Conservation (phyloP, 2,329 filamentous ascomycete species). For the Neofusicoccum laricinum region DNA sequence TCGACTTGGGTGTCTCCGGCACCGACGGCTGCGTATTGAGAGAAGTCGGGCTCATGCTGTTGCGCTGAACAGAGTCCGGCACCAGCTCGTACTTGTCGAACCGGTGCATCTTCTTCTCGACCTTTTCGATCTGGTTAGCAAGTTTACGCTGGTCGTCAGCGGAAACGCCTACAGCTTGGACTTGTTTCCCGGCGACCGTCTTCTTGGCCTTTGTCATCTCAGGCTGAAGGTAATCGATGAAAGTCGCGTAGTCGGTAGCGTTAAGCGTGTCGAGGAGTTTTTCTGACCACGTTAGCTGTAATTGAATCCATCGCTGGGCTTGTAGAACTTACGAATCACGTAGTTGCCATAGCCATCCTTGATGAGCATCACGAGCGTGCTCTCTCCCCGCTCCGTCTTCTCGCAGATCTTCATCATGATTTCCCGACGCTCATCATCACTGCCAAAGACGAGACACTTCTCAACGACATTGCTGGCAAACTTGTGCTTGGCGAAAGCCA, state of each 20-base stretch:
- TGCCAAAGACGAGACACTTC: slow-evolving; percentile 76
- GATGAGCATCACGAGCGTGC: slow-evolving; percentile 73
- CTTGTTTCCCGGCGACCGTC: slow-evolving; percentile 43
- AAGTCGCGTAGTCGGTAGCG: slow-evolving; percentile 39
- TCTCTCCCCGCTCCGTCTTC: slow-evolving; percentile 62
- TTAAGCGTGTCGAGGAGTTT: slow-evolving; percentile 63
- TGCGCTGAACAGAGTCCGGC: slow-evolving; percentile 26
- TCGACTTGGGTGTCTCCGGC: slow-evolving; percentile 11
- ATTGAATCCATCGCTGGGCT: too few relatives aligned
- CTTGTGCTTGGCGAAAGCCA: slow-evolving; percentile 86
- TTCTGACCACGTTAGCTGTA: slow-evolving; percentile 53
- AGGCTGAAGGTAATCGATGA: slow-evolving; percentile 42
- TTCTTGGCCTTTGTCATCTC: slow-evolving; percentile 46
- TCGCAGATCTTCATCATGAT: slow-evolving; percentile 64
- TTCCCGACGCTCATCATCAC: slow-evolving; percentile 63
- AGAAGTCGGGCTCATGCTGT: slow-evolving; percentile 16
- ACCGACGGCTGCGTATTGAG: slow-evolving; percentile 13
- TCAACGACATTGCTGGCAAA: slow-evolving; percentile 97
- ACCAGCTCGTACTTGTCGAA: slow-evolving; percentile 32
- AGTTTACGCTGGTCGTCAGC: slow-evolving; percentile 15
- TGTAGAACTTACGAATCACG: slow-evolving; percentile 75
- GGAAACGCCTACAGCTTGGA: slow-evolving; percentile 34
- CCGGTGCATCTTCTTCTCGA: slow-evolving; percentile 50
- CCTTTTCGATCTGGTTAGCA: slow-evolving; percentile 22
- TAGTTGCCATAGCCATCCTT: slow-evolving; percentile 94